Conservation (phyloP, 2,329 filamentous ascomycete genomes). For the Venturiaceae sp. region DNA sequence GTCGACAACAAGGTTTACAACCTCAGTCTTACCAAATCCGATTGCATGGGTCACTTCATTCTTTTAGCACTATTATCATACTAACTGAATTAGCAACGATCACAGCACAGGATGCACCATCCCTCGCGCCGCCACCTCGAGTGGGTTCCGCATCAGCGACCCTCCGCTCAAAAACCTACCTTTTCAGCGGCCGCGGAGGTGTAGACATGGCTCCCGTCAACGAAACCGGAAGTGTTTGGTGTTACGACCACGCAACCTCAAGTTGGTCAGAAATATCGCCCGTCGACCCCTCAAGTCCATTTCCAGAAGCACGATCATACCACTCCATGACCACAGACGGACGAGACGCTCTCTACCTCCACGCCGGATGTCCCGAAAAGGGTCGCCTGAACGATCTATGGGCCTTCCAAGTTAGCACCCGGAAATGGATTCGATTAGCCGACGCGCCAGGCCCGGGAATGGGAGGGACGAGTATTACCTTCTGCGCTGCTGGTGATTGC, state of each 20-base stretch:
- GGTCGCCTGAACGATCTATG: constrained; percentile 45
- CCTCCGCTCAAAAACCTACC: constrained; percentile 61
- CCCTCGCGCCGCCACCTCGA: constrained; percentile 51
- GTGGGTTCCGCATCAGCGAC: constrained; percentile 64
- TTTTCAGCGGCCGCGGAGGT: constrained; percentile 73
- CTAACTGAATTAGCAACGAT: constrained; percentile 16
- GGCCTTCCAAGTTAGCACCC: constrained; percentile 38
- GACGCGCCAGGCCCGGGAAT: constrained; percentile 27
- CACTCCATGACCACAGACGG: constrained; percentile 58
- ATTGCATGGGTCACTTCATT: background rate
- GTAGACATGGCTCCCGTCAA: constrained; percentile 60
- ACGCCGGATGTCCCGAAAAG: constrained; percentile 61
- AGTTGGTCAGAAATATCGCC: constrained; percentile 59
- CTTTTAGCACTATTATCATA: background rate
- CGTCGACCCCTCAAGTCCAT: constrained; percentile 31
- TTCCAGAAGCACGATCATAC: constrained; percentile 59
- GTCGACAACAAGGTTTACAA: constrained; percentile 65
- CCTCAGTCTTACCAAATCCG: constrained; percentile 37
- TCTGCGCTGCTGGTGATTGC: constrained; percentile 20
- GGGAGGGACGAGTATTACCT: constrained; percentile 30
- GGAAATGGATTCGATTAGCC: constrained; percentile 42
- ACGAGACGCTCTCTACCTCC: constrained; percentile 53
- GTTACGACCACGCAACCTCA: constrained; percentile 52
- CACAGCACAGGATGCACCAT: constrained; percentile 14
- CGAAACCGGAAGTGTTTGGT: constrained; percentile 65